Base-by-base conservation (phyloP, 345 rosid species). In the Corymbia maculata region DNA sequence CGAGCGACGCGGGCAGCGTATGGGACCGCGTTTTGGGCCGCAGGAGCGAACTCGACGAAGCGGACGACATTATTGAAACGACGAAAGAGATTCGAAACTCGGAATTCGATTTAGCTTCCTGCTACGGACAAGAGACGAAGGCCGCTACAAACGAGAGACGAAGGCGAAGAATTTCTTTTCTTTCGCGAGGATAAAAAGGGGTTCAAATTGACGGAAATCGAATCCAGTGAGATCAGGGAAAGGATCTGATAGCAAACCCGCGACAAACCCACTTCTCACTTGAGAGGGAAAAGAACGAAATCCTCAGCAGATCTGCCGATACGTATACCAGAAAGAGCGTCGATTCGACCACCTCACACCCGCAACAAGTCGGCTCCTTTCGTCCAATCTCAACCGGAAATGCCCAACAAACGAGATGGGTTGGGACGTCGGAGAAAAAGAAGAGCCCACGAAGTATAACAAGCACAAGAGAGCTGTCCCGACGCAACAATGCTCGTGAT, bases 41-140 rank as follows among this genome's bases (percentile, higher is more conserved):
- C 28, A 88, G 28, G 79, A 86, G 85, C 42, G 88, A 85, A 80
- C 85, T 88, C 52, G 90, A 86, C 13, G 90, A 86, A 68, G 90
- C 70, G 26, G 89, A 88, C 85, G 88, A 88, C 90, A 88, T 88
- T 51, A 52, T 64, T 26, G 26, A 5, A 52, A 51, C 87, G 15
- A 30, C 68, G 59, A 42, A 75, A 49, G 26, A 2, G 28, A 42
- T 28, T 75, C 21, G 84, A 13, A 22, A 36, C 21, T 19, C 21
- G 84, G 26, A 22, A 36, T 19, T 19, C 84, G 84, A 75, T 75
- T 36, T 21, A 24, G 49, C 8, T 42, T 22, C 49, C 28, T 26
- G 84, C 84, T 75, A 42, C 7, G 84, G 49, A 36, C 6, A 49
- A n/a, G n/a, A n/a, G n/a, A n/a, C n/a, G n/a, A n/a, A n/a, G n/a